Base-by-base conservation (phyloP, 805 yeast species). In the Ogataea minuta region DNA sequence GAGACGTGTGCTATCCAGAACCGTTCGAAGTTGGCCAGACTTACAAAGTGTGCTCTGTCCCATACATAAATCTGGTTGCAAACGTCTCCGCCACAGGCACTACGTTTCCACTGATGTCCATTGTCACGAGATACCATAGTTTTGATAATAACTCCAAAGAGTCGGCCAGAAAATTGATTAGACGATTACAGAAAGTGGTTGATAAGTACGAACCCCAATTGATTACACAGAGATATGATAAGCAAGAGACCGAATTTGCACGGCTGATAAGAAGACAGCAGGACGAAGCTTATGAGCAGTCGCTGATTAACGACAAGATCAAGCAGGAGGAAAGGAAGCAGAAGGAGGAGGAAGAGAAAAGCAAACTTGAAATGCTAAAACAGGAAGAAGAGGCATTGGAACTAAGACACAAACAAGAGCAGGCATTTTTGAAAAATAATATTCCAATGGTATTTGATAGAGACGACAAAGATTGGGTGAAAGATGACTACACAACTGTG, bases 151-250 rank as follows among this genome's bases (percentile, higher is more conserved):
- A 46, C 13, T 31, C 28, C 15, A 34, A 34, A 7, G 55, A 52
- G 9, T 42, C 31, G 33, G 34, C 40, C 12, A 62, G 53, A 39
- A 57, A 58, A 48, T 68, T 58, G 34, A 64, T 52, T 28, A 64
- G 54, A 45, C 67, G 62, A 41, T 57, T 68, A 14, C 62, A 63
- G 16, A 59, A 59, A 36, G 70, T 74, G 7, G 60, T 79, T 10
- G 73, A 68, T n/a, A 71, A 70, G 43, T 83, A 74, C 56, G 77
- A 72, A 36, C 80, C 82, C 0, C 89, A 84, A 50, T 59, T 84
- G 37, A 57, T 73, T 1, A 64, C 75, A 4, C 84, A 81, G 36
- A 67, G 83, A 44, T 60, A 67, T 5, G 91, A 84, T 52, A 71
- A 72, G 34, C 71, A 77, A 41, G 86, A 83, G 43, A 63, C 77